Conservation (phyloP, 306 rosid species). For the Inga oerstediana region DNA sequence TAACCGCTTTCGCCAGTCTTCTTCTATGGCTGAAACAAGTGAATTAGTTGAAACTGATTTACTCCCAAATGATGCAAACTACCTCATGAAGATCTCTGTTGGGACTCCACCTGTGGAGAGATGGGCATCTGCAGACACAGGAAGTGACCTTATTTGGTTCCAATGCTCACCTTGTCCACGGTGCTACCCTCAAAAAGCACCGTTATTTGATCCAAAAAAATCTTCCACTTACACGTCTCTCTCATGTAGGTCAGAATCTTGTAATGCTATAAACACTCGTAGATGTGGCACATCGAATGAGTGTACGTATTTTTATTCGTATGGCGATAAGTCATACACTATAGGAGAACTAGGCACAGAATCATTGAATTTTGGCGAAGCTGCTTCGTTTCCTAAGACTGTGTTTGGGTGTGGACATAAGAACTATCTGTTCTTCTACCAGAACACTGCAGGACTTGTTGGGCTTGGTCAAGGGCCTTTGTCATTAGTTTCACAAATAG, state of each 20-base stretch:
- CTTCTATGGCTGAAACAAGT: background rate
- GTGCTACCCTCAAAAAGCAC: slow-evolving; percentile 19
- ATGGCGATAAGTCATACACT: slow-evolving; percentile 18
- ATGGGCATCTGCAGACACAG: slow-evolving; percentile 31
- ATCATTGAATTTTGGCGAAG: background rate
- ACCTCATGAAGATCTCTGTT: background rate
- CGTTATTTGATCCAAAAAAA: background rate
- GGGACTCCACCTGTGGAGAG: slow-evolving; percentile 28
- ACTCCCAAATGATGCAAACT: background rate
- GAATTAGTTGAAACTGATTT: background rate
- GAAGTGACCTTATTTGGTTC: slow-evolving; percentile 38
- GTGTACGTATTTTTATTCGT: background rate
- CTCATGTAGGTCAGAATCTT: slow-evolving; percentile 9
- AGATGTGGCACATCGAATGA: background rate
- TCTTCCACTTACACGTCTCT: slow-evolving; percentile 1
- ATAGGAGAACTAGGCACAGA: background rate
- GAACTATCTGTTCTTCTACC: background rate
- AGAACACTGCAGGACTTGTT: background rate
- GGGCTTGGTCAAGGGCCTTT: background rate
- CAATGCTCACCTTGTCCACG: slow-evolving; percentile 27
- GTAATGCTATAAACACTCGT: background rate
- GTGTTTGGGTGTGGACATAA: slow-evolving; percentile 32
- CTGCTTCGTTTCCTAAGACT: background rate
- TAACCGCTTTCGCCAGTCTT: background rate
- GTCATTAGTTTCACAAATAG: background rate